Evolutionary conservation across 2,329 filamentous ascomycete genomes (phyloP).

Genomic region (Ophiocordyceps robertsii): DNA sequence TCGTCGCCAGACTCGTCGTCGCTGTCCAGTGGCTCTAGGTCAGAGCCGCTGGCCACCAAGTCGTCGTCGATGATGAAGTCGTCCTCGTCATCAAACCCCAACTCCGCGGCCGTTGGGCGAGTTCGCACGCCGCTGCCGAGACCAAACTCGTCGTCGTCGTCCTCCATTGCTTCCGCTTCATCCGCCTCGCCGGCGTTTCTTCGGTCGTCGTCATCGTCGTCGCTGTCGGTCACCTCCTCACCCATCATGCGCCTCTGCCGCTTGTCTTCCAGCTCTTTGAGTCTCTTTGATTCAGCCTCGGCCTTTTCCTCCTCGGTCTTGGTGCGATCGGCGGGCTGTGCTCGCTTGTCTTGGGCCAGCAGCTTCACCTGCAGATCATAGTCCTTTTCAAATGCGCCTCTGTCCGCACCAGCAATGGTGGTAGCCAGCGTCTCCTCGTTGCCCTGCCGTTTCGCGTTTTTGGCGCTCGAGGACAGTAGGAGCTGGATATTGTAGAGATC

Average conservation of each 20-base stretch:
- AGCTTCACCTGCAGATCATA: conserved; percentile 78
- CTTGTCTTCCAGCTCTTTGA: conserved; percentile 74
- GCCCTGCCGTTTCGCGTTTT: conserved; percentile 21
- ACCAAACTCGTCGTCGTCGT: conserved; percentile 41
- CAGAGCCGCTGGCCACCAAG: conserved; percentile 69
- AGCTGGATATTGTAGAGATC: conserved; percentile 64
- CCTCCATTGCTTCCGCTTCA: conserved; percentile 13
- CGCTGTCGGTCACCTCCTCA: conserved; percentile 55
- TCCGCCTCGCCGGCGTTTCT: conserved; percentile 21
- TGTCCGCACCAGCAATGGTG: conserved; percentile 41
- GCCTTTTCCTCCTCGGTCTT: conserved; percentile 83
- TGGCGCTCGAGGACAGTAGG: conserved; percentile 44
- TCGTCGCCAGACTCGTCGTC: conserved; percentile 35
- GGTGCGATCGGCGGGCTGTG: conserved; percentile 72
- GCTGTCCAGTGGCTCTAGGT: conserved; percentile 43
- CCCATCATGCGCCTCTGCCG: conserved; percentile 79
- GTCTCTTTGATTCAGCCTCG: conserved; percentile 59
- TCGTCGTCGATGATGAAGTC: conserved; percentile 87
- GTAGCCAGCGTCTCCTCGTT: conserved; percentile 9
- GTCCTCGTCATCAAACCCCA: conserved; percentile 84
- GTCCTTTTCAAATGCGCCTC: conserved; percentile 62
- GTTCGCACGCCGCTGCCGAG: conserved; percentile 45
- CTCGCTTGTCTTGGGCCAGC: conserved; percentile 71
- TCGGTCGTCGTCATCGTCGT: conserved; percentile 35
- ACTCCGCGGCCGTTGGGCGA: conserved; percentile 41